A percentile compares a stretch with the other conserved stretches of the same genome.
Conservation (phyloP, 2,329 filamentous ascomycete species). For the Dactylellina parvicollis region DNA sequence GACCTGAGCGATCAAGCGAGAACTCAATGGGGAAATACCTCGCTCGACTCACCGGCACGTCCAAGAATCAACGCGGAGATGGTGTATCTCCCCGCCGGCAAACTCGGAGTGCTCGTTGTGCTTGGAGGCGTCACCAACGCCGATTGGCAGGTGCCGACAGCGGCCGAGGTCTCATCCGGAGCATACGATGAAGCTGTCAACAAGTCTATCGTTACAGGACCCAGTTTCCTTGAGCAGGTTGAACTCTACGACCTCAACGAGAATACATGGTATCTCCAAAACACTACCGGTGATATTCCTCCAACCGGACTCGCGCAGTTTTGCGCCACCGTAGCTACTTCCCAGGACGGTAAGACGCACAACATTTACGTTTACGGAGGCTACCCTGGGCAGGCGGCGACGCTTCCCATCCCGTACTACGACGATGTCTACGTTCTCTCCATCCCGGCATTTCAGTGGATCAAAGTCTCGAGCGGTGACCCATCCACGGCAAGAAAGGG, state of each 20-base stretch:
- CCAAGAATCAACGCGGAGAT: slow-evolving; percentile 62
- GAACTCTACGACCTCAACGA: slow-evolving; percentile 57
- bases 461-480: slow-evolving; percentile 55
- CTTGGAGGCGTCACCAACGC: slow-evolving; percentile 55
- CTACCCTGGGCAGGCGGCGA: slow-evolving; percentile 50
- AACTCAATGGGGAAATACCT: slow-evolving; percentile 61
- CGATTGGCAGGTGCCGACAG: slow-evolving; percentile 10
- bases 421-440: slow-evolving; percentile 58
- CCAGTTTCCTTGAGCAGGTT: slow-evolving; percentile 54
- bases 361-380: slow-evolving; percentile 58
- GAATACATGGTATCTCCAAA: slow-evolving; percentile 55
- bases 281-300: slow-evolving; percentile 49
- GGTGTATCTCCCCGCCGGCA: slow-evolving; percentile 61
- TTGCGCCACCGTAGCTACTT: slow-evolving; percentile 56
- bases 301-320: slow-evolving; percentile 55
- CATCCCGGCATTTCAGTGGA: slow-evolving; percentile 58
- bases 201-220: slow-evolving; percentile 28
- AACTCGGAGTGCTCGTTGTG: slow-evolving; percentile 56
- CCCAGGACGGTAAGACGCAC: slow-evolving; percentile 55
- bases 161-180: background rate
- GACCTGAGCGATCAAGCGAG: slow-evolving; percentile 61
- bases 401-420: slow-evolving; percentile 31
- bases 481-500: slow-evolving; percentile 47
- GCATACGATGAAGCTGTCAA: slow-evolving; percentile 9
- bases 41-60: slow-evolving; percentile 59